Base-by-base conservation (phyloP, 2,329 filamentous ascomycete genomes). In the Trichoderma simmonsii region DNA sequence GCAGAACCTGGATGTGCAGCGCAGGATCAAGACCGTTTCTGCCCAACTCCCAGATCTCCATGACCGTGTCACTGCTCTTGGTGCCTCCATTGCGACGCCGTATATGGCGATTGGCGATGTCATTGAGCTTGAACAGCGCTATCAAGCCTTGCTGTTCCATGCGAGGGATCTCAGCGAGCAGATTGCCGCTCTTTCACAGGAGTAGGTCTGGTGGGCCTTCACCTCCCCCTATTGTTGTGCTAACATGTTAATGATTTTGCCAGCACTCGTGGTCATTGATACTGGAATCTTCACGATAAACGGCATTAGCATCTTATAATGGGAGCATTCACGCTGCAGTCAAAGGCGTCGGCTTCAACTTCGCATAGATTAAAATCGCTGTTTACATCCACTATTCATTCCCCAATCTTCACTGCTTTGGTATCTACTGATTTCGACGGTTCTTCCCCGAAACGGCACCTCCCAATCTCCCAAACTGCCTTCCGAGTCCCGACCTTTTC, bases 1-100 rank as follows among this genome's bases (percentile, higher is more conserved):
- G 75, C 87, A 91, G 75, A 95, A 94, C n/a, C 85, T 91, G 4
- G 91, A 96, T 65, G 88, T 92, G 81, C 89, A 91, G 74, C 89
- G 92, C 70, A 89, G 86, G 71, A 88, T 91, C 63, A 94, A 93
- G 78, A 82, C 88, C n/a, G 83, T 93, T 48, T 83, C 86, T 15
- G 82, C 89, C 3, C 91, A 91, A 75, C 83, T 95, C 1, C 88
- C 88, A 18, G 93, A 96, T 77, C 76, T 80, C 34, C 77, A 84
- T 62, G 87, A 90, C 70, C 86, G 86, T 5, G 82, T 88, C 74
- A 78, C 83, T 71, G 79, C 84, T 3, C 77, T 86, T 4, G 79
- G 81, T 65, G 75, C 78, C 28, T 77, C 78, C 6, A 75, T 81
- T 15, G 70, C 80, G 21, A 77, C 76, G n/a, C 81, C 82, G 2